Conservation (phyloP, 2,329 filamentous ascomycete genomes). For the Penicillium sp. region DNA sequence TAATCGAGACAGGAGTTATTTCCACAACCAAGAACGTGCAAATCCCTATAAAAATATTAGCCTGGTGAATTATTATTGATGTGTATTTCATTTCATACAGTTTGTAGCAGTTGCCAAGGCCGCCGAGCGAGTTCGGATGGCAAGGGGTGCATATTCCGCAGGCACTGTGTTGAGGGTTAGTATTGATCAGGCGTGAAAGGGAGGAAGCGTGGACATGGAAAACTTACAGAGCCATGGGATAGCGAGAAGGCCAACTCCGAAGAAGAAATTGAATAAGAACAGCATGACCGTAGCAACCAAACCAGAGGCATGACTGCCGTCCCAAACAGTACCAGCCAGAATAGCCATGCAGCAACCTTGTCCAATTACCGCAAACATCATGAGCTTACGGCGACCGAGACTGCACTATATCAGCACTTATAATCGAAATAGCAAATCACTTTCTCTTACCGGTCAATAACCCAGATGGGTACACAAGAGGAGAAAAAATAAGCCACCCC, state of each 20-base stretch:
- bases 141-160: slow-evolving; percentile 52
- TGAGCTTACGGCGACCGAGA: slow-evolving; percentile 61
- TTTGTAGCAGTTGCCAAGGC: slow-evolving; percentile 57
- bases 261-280: slow-evolving; percentile 61
- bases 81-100: slow-evolving; percentile 26
- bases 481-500: slow-evolving; percentile 49
- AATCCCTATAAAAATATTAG: slow-evolving; percentile 40
- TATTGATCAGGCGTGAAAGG: background rate
- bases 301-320: slow-evolving; percentile 43
- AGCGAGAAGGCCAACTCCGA: slow-evolving; percentile 53
- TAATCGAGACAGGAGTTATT: slow-evolving; percentile 51
- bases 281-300: slow-evolving; percentile 55
- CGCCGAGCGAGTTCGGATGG: slow-evolving; percentile 55
- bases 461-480: slow-evolving; percentile 42
- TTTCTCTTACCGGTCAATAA: slow-evolving; percentile 36
- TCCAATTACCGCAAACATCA: slow-evolving; percentile 60
- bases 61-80: background rate
- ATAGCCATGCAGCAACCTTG: slow-evolving; percentile 56
- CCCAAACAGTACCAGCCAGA: slow-evolving; percentile 50
- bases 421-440: background rate
- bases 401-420: slow-evolving; percentile 13
- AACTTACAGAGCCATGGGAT: slow-evolving; percentile 46
- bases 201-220: no score
- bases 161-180: slow-evolving; percentile 33
- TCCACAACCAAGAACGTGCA: slow-evolving; percentile 52